Evolutionary conservation across 2,329 filamentous ascomycete species (phyloP), one percentile per base, ranked within the genome.

Genomic region (Verticillium nonalfalfae): DNA sequence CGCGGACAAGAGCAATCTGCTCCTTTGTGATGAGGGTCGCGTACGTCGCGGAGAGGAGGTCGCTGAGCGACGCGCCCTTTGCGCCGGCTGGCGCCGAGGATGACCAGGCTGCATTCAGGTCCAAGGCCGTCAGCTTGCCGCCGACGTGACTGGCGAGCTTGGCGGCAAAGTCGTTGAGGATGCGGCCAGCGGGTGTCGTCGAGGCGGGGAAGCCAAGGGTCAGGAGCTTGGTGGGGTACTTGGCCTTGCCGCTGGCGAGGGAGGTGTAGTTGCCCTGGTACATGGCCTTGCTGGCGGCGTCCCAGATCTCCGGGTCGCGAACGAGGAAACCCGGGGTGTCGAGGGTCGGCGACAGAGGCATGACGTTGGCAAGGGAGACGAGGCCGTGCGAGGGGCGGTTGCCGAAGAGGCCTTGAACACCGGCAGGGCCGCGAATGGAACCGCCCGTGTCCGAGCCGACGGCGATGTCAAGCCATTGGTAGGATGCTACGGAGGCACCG

Each of bases 401-500:
- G 0, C 78, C 81, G 39, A 78, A 81, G 0, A 78, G 62, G 1
- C 79, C 80, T 26, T 77, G 72, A 1, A 73, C 69, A 0, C 70
- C 71, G 1, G 78, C 76, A 0, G 80, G 80, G 1, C 77, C 73
- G n/a, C 80, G 74, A 60, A 82, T 79, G 4, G 74, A 77, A 5
- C 76, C 76, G 3, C 77, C 79, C 1, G 79, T 82, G 61, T 80
- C 78, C 31, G 71, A 76, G 1, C 78, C 78, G 18, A 80, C 68
- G 4, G 72, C 76, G 38, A 78, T 67, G 60, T 81, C 78, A 0
- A 81, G 68, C 79, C 78, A 81, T 14, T 73, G 71, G 54, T 81
- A 81, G 1, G 74, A 70, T 4, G 72, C 75, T 0, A 78, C 63
- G 0, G 74, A 72, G 0, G 74, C 75, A 11, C 64, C 64, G 50